Evolutionary conservation across 176 grass and related monocot genomes (phyloP), one percentile per base, ranked within the genome.

Genomic region (Bromus sterilis): DNA sequence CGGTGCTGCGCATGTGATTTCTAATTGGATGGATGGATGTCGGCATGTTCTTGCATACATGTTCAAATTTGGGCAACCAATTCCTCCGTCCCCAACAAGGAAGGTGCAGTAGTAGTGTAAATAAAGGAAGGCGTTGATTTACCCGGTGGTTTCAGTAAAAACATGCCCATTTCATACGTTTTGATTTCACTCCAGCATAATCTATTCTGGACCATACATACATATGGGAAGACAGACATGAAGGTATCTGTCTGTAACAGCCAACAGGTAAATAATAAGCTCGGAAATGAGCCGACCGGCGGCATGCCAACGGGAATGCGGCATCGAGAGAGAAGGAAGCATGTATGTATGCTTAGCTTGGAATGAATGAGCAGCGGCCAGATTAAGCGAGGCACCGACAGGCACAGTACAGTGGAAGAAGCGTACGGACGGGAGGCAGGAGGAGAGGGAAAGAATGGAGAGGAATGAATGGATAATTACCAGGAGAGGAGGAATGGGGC

Each of bases 401-500:
- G 2, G 58, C 2, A 62, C 26, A 15, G 59, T 31, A 13, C n/a
- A n/a, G n/a, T n/a, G n/a, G n/a, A n/a, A n/a, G 28, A 16, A 62
- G 8, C 26, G 59, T 62, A 26, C 56, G 11, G 56, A 5, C 13
- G 16, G 26, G 7, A 16, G 18, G 61, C 37, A 61, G 25, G 29
- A 71, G 26, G 6, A 16, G 18, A 37, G 2, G 2, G 42, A 12
- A 9, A 25, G n/a, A n/a, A n/a, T n/a, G n/a, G n/a, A n/a, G n/a
- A n/a, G n/a, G n/a, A n/a, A 18, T 0, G 6, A 7, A 7, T 1
- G 0, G 2, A 53, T 51, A 8, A 51, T 53, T 87, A 94, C 95
- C 95, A 98, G 9, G 90, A 94, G 73, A 98, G 72, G 81, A 98
- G 90, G 80, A 98, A 98, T 0, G 95, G 90, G 10, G 88, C 88